Base-by-base conservation (phyloP, 768 basidiomycete genomes). In the Agrocybe praecox region DNA sequence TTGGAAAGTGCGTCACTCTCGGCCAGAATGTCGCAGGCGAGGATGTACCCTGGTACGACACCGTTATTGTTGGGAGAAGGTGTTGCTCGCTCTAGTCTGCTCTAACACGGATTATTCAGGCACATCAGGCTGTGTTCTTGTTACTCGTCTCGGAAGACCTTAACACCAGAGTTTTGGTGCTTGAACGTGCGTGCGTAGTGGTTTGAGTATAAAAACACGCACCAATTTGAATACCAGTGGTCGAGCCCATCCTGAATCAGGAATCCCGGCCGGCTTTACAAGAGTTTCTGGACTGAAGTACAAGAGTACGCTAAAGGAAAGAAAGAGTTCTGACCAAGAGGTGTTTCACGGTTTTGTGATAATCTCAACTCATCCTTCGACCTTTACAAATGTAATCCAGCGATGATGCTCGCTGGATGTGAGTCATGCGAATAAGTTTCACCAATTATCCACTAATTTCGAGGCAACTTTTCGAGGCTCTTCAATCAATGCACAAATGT, bases 371-470 rank as follows among this genome's bases (percentile, higher is more conserved):
- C 23, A 22, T 7, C 48, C 11, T 29, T 53, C 58, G 32, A n/a
- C 21, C 43, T 15, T 44, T 36, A n/a, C 56, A 4, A 9, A 29
- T 29, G 5, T 29, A 15, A 11, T 48, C 15, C 18, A 89, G 87
- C 74, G 1, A 87, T 82, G 60, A 71, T 90, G 64, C 75, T 90
- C 12, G 88, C 88, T 33, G 88, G 88, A 67, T 89, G 88, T 87
- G 62, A 46, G 69, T 21, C 23, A 33, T 14, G n/a, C 18, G 36
- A 23, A 18, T 29, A 17, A 18, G 4, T 17, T 43, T 21, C 34
- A 18, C 5, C 19, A 40, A 26, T 57, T 17, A 57, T 44, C 17
- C 46, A 24, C 50, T 24, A 2, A 5, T 19, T 19, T 32, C 5
- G n/a, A n/a, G n/a, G n/a, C n/a, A 40, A 15, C 14, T 15, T n/a